These are phyloP conservation scores for Platanthera guangdongensis DNA, from an alignment of 106 monocot species.

Conservation along the genomic window DNA sequence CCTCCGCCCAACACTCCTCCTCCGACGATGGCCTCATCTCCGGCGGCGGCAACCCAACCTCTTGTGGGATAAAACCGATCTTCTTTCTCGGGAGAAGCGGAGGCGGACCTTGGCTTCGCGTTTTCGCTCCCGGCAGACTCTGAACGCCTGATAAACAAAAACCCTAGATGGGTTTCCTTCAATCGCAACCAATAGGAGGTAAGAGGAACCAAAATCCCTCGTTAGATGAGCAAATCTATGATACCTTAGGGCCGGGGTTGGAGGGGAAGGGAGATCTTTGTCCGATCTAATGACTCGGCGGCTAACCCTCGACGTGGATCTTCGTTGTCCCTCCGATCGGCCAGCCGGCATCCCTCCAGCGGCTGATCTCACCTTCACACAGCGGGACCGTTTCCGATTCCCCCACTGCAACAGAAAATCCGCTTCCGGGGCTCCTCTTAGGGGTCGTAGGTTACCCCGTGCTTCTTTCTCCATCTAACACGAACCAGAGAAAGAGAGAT, in stretches of 20 bases:
- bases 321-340: slow-evolving; percentile 31
- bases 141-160: slow-evolving; percentile 31
- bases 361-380: slow-evolving; percentile 38
- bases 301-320: slow-evolving; percentile 33
- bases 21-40: slow-evolving; percentile 16
- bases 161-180: slow-evolving; percentile 1
- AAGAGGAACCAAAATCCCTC: slow-evolving; percentile 2
- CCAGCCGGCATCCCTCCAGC: slow-evolving; percentile 14
- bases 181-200: neutral
- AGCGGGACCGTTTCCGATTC: slow-evolving; percentile 58
- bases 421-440: slow-evolving; percentile 14
- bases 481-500: neutral
- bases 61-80: slow-evolving; percentile 83
- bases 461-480: slow-evolving; percentile 25
- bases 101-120: slow-evolving; percentile 25
- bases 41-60: slow-evolving; percentile 39
- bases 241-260: slow-evolving; percentile 10
- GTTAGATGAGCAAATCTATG: neutral
- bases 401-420: slow-evolving; percentile 69
- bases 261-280: slow-evolving; percentile 24
- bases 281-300: slow-evolving; percentile 41
- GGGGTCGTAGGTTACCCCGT: slow-evolving; percentile 4
- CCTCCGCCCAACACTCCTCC: slow-evolving; percentile 15
- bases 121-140: slow-evolving; percentile 50
- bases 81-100: slow-evolving; percentile 79